Conservation (phyloP, 306 rosid genomes). For the Medicago ruthenica region DNA sequence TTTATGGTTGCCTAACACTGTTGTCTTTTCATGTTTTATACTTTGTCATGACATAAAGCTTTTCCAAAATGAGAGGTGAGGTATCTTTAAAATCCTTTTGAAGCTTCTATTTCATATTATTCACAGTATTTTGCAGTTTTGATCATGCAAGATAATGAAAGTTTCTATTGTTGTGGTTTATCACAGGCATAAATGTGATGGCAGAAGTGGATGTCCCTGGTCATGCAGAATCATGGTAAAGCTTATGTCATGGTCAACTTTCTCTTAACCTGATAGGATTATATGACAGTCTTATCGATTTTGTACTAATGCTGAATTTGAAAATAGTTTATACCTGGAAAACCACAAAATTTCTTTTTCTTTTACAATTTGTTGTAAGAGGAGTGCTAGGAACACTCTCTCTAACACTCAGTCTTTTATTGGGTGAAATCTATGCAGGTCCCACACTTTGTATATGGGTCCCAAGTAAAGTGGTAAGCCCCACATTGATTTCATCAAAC, state of each 20-base stretch:
- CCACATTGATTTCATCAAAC: no score
- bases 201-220: conserved; percentile 98
- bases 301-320: conserved; percentile 3
- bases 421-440: no score
- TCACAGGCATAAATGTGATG: conserved; percentile 92
- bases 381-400: no score
- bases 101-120: conserved; percentile 38
- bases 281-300: conserved; percentile 2
- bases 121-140: conserved; percentile 17
- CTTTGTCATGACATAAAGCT: conserved; percentile 59
- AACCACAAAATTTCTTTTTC: background rate
- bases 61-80: conserved; percentile 89
- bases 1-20: conserved; percentile 44
- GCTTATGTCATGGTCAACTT: conserved; percentile 34
- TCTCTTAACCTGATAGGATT: conserved; percentile 29
- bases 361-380: background rate
- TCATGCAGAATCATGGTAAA: conserved; percentile 91
- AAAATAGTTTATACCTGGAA: conserved; percentile 15
- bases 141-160: conserved; percentile 8
- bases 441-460: no score
- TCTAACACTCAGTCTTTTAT: no score
- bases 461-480: no score
- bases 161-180: conserved; percentile 37
- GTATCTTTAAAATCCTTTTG: conserved; percentile 41
- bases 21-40: conserved; percentile 53